Evolutionary conservation across 805 yeast species (phyloP).

Genomic region (Wickerhamiella shivajii): DNA sequence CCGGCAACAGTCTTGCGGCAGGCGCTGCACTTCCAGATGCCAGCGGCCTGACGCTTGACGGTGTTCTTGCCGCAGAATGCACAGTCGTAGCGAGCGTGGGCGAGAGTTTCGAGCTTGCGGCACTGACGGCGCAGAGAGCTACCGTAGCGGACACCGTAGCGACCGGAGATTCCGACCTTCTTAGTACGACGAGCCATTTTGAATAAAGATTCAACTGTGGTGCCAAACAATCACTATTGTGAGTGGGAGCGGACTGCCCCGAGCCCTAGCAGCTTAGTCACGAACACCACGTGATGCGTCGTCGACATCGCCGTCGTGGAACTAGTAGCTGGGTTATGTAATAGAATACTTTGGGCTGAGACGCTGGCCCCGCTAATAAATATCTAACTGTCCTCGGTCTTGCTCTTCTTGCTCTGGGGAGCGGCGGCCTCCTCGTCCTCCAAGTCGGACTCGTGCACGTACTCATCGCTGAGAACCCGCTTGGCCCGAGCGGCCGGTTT

Average conservation of each 20-base stretch:
- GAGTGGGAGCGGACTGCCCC: too few relatives aligned
- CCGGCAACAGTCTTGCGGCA: constrained; percentile 98
- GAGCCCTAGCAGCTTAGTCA: not conserved
- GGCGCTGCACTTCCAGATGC: constrained; percentile 96
- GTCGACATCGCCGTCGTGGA: too few relatives aligned
- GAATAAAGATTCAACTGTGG: constrained; percentile 5
- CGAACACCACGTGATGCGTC: too few relatives aligned
- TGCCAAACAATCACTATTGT: too few relatives aligned
- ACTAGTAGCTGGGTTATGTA: too few relatives aligned
- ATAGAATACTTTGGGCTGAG: too few relatives aligned
- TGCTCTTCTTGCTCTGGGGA: constrained; percentile 1
- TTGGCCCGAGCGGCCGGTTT: not conserved
- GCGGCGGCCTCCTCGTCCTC: constrained; percentile 4
- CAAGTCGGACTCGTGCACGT: not conserved
- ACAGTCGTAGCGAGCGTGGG: constrained; percentile 97
- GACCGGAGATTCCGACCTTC: constrained; percentile 99
- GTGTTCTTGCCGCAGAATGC: constrained; percentile 99
- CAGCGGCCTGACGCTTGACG: constrained; percentile 94
- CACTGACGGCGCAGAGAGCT: constrained; percentile 99
- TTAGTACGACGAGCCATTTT: constrained; percentile 93
- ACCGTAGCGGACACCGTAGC: constrained; percentile 99
- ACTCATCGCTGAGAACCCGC: not conserved
- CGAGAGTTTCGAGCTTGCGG: constrained; percentile 98
- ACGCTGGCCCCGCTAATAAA: too few relatives aligned
- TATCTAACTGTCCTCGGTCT: constrained; percentile 1